Conservation (phyloP, 257 asterid genomes). For the Dorcoceras hygrometricum region DNA sequence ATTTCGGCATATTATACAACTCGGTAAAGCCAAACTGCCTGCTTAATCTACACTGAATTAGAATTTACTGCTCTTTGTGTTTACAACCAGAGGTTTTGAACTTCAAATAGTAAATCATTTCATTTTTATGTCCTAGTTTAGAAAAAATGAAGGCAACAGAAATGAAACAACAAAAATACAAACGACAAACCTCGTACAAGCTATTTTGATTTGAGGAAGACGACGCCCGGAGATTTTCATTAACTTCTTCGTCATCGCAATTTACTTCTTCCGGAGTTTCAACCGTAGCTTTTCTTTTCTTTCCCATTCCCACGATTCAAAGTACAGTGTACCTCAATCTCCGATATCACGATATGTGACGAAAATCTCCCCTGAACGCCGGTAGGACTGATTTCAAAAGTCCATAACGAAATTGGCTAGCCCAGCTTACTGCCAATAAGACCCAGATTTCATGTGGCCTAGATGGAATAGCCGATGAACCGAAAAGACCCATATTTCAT, state of each 20-base stretch:
- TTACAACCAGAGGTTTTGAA: not conserved
- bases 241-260: constrained; percentile 42
- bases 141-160: not conserved
- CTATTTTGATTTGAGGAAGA: constrained; percentile 54
- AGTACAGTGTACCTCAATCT: too few species aligned
- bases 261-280: not conserved
- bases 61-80: not conserved
- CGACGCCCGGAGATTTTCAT: constrained; percentile 35
- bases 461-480: not conserved
- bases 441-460: not conserved
- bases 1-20: too few species aligned
- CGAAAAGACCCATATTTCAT: not conserved
- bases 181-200: constrained; percentile 61
- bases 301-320: constrained; percentile 43
- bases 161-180: not conserved
- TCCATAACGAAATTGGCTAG: not conserved
- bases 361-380: too few species aligned
- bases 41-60: not conserved
- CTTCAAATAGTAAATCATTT: not conserved
- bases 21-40: not conserved
- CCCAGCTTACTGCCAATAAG: not conserved
- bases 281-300: constrained; percentile 52
- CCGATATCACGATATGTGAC: too few species aligned
- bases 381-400: too few species aligned
- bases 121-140: not conserved